phyloP scores from a whole-genome alignment of 148 eudicot genomes.

The Simmondsia chinensis region DNA sequence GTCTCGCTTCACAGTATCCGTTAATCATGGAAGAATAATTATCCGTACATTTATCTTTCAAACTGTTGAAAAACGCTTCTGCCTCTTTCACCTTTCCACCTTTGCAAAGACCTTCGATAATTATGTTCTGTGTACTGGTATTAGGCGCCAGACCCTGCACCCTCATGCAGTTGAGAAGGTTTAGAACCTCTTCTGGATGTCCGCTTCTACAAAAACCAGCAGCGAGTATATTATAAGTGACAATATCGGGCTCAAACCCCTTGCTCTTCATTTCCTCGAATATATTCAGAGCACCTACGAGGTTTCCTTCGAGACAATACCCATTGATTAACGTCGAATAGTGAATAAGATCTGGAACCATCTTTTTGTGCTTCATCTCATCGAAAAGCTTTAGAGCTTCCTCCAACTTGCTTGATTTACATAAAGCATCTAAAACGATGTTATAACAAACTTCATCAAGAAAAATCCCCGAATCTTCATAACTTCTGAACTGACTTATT shows the following conservation, averaged over 20 bases:
- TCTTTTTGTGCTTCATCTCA: conserved; percentile 39
- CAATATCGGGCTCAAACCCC: conserved; percentile 42
- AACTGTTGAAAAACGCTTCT: conserved; percentile 29
- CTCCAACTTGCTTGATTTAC: conserved; percentile 43
- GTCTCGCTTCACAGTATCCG: conserved; percentile 45
- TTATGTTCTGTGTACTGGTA: conserved; percentile 32
- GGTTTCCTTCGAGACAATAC: conserved; percentile 32
- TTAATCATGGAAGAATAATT: conserved; percentile 47
- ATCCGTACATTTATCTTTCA: conserved; percentile 28
- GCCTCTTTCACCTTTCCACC: conserved; percentile 57
- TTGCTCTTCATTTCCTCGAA: conserved; percentile 30
- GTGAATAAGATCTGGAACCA: conserved; percentile 48
- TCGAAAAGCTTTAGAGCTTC: conserved; percentile 43
- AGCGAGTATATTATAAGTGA: conserved; percentile 48
- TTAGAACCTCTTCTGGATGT: conserved; percentile 11
- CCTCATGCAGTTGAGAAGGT: conserved; percentile 36
- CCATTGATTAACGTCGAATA: conserved; percentile 74
- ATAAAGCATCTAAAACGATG: conserved; percentile 37
- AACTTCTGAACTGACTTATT: conserved; percentile 20
- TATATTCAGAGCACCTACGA: conserved; percentile 31
- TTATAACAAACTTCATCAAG: conserved; percentile 51
- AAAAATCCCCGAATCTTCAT: conserved; percentile 21
- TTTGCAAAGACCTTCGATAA: conserved; percentile 51
- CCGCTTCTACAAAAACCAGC: conserved; percentile 48
- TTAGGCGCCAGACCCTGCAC: conserved; percentile 33